These are phyloP conservation scores for Cordyceps fumosorosea DNA, from an alignment of 2,329 filamentous ascomycete genomes.

Conservation along the genomic window DNA sequence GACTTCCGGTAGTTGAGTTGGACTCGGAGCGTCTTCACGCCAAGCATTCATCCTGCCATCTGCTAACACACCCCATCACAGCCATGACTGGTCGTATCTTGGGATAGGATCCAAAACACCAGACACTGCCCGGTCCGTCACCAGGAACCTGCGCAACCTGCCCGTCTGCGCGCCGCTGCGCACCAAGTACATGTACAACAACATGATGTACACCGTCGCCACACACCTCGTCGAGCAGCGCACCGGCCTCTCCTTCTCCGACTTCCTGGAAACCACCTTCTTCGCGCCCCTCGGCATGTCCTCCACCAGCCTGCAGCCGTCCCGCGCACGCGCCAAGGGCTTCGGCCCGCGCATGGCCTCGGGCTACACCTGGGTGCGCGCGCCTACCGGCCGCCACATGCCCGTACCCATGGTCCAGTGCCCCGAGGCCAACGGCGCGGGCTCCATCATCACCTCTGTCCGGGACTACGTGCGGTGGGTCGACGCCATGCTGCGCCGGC, in stretches of 20 bases:
- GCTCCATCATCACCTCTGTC: constrained; percentile 23
- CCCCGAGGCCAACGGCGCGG: constrained; percentile 25
- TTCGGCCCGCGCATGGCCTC: constrained; percentile 17
- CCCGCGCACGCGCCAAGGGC: constrained; percentile 16
- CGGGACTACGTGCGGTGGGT: constrained; percentile 25
- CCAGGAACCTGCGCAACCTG: constrained; percentile 24
- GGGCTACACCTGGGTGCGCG: constrained; percentile 18
- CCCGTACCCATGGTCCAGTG: constrained; percentile 13
- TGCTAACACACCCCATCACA: constrained; percentile 6
- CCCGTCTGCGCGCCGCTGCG: constrained; percentile 18
- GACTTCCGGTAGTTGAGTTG: neutral
- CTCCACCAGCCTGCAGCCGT: constrained; percentile 20
- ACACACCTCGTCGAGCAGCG: constrained; percentile 20
- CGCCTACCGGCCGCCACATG: neutral
- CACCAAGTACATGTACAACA: constrained; percentile 21
- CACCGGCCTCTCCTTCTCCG: constrained; percentile 16
- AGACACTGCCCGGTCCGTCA: constrained; percentile 20
- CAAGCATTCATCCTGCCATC: neutral
- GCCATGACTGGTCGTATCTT: constrained; percentile 22
- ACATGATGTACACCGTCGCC: constrained; percentile 24
- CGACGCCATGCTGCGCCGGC: constrained; percentile 20
- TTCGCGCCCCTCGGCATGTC: constrained; percentile 22
- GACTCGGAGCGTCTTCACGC: neutral
- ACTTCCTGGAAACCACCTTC: constrained; percentile 20
- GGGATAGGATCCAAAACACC: constrained; percentile 15